Evolutionary conservation across 2,329 filamentous ascomycete genomes (phyloP).

Genomic region (Kalaharituber pfeilii): DNA sequence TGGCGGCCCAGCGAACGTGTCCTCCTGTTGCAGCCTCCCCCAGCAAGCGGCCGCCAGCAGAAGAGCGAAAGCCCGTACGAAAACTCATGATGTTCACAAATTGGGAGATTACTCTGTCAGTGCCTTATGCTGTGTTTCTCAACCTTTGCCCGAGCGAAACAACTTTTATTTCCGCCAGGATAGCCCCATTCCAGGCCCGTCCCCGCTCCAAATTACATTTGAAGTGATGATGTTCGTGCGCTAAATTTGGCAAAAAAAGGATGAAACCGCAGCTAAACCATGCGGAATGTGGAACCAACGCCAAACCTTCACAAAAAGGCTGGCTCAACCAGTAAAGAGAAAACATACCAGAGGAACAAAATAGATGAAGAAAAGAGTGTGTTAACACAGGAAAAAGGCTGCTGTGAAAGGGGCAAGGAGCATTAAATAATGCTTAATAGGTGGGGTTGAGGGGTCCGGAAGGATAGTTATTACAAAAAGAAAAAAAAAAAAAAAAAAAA

Average conservation of each 20-base stretch:
- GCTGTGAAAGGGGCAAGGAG: too few species aligned
- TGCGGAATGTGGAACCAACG: background rate
- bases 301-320: background rate
- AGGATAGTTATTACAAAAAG: too few species aligned
- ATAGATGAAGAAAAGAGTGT: too few species aligned
- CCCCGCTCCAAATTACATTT: constrained; percentile 1
- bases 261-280: background rate
- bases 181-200: background rate
- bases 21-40: background rate
- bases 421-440: too few species aligned
- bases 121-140: background rate
- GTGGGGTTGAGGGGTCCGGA: too few species aligned
- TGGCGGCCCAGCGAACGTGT: background rate
- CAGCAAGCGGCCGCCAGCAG: background rate
- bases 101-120: background rate
- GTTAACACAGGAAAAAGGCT: too few species aligned
- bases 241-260: background rate
- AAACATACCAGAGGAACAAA: background rate
- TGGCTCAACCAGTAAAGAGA: background rate
- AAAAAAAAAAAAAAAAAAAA: background rate
- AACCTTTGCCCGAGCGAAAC: background rate
- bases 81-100: background rate
- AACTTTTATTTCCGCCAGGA: background rate
- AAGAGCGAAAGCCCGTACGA: too few species aligned
- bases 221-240: background rate